These are phyloP conservation scores for Quercus parvula DNA, from an alignment of 306 rosid species.

Conservation along the genomic window DNA sequence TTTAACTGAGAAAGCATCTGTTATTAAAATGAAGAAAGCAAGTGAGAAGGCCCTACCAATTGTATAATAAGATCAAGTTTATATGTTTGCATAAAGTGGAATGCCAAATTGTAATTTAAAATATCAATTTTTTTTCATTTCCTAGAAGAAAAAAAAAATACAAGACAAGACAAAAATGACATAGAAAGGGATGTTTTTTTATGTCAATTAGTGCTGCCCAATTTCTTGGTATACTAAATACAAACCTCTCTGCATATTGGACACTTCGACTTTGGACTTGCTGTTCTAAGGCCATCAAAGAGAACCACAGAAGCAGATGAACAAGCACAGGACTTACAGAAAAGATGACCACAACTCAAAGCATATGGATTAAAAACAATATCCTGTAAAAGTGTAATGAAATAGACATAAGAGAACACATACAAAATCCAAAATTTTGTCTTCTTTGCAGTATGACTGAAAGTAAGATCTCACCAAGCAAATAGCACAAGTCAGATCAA, in stretches of 20 bases:
- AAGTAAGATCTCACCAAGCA: slow-evolving; percentile 70
- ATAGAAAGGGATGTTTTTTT: background rate
- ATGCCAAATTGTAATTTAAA: too few relatives aligned
- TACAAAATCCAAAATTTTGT: background rate
- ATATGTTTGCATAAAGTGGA: too few relatives aligned
- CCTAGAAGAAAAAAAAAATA: background rate
- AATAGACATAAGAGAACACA: slow-evolving; percentile 12
- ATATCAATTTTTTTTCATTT: too few relatives aligned
- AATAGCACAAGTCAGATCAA: slow-evolving; percentile 77
- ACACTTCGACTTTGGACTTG: slow-evolving; percentile 59
- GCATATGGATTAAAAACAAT: slow-evolving; percentile 77
- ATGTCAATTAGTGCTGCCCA: background rate
- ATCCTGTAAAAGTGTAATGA: slow-evolving; percentile 47
- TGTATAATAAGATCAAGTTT: too few relatives aligned
- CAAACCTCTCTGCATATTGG: slow-evolving; percentile 95
- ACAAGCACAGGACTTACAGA: slow-evolving; percentile 93
- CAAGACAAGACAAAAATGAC: background rate
- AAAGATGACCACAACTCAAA: slow-evolving; percentile 84
- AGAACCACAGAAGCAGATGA: slow-evolving; percentile 78
- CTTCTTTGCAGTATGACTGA: background rate
- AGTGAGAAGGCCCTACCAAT: too few relatives aligned
- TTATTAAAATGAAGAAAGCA: too few relatives aligned
- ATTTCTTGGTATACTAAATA: background rate
- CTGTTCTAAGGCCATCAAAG: slow-evolving; percentile 74
- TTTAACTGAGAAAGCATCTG: too few relatives aligned